phyloP scores from a whole-genome alignment of 306 rosid species.

The Vigna reflexopilosa region DNA sequence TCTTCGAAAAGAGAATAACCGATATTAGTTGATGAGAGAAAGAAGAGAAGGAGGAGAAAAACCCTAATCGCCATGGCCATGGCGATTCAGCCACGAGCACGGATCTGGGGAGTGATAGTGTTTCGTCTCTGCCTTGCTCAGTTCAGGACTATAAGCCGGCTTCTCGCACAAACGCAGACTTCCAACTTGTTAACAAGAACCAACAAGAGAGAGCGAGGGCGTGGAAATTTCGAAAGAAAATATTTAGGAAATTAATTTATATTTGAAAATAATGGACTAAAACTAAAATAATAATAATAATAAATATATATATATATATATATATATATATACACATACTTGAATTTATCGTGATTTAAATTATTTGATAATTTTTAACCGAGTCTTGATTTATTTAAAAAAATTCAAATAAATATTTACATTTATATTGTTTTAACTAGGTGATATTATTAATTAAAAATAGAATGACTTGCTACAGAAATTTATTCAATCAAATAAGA shows the following conservation, averaged over 20 bases:
- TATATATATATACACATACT: too few relatives aligned
- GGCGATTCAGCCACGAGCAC: conserved; percentile 55
- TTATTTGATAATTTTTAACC: neutral
- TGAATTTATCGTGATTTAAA: neutral
- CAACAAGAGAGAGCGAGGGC: neutral
- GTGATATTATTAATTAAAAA: too few relatives aligned
- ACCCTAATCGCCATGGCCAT: conserved; percentile 78
- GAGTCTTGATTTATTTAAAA: neutral
- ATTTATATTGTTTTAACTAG: too few relatives aligned
- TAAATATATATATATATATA: too few relatives aligned
- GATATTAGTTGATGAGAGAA: conserved; percentile 47
- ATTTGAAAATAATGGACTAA: neutral
- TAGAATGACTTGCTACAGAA: too few relatives aligned
- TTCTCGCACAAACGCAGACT: conserved; percentile 20
- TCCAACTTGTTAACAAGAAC: conserved; percentile 3
- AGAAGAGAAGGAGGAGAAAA: conserved; percentile 50
- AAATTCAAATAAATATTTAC: too few relatives aligned
- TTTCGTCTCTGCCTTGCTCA: neutral
- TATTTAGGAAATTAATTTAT: neutral
- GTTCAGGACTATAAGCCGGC: conserved; percentile 33
- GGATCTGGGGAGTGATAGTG: conserved; percentile 55
- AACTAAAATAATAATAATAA: too few relatives aligned
- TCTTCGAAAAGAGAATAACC: conserved; percentile 78
- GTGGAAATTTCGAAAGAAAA: neutral
- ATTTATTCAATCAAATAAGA: too few relatives aligned